Percentiles rank a stretch among this genome's conserved stretches.
phyloP scores from a whole-genome alignment of 495 filamentous ascomycete species.

The Tuber aestivum region DNA sequence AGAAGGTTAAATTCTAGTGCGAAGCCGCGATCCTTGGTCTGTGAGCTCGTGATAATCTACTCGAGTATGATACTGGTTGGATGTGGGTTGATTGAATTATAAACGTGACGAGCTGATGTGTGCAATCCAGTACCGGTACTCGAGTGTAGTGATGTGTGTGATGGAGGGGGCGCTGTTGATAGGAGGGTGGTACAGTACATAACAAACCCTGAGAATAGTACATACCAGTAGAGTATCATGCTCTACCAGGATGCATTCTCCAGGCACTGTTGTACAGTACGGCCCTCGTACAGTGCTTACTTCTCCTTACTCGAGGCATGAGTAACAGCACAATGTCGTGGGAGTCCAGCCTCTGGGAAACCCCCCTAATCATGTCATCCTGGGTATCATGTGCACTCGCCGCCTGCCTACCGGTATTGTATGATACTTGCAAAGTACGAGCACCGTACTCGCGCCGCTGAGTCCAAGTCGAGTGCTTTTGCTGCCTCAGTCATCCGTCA shows the following conservation, averaged over 20 bases:
- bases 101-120: too few species aligned
- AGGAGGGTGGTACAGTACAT: too few species aligned
- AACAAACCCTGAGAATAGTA: too few species aligned
- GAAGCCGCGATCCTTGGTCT: not conserved
- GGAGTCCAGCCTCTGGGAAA: not conserved
- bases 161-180: not conserved
- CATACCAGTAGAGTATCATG: too few species aligned
- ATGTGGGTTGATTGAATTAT: not conserved
- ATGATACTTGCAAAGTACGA: not conserved
- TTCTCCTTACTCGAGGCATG: not conserved
- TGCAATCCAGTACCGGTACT: too few species aligned
- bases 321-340: not conserved
- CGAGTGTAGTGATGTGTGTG: not conserved
- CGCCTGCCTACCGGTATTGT: not conserved
- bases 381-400: not conserved
- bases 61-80: too few species aligned
- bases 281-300: too few species aligned
- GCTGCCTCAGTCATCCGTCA: too few species aligned
- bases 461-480: too few species aligned
- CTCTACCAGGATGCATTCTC: not conserved
- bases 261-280: not conserved
- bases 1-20: not conserved
- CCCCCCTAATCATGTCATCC: not conserved
- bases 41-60: not conserved
- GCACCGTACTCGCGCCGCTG: not conserved